phyloP scores from a whole-genome alignment of 176 grass and related monocot species.

The Oryza brachyantha region DNA sequence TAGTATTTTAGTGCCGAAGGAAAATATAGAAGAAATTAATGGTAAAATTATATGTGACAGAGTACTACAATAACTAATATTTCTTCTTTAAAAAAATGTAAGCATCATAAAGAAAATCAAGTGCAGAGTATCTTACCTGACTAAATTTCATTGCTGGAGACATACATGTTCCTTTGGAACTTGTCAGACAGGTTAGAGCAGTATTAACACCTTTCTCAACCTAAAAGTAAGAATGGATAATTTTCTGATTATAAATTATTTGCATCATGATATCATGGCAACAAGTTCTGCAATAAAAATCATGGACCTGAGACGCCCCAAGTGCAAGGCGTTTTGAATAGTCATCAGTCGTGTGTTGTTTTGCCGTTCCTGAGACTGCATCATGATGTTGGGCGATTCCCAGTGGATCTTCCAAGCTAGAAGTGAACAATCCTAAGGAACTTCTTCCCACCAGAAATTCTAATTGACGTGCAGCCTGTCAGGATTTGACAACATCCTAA shows the following conservation, averaged over 20 bases:
- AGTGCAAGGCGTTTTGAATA: conserved; percentile 76
- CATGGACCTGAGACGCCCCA: conserved; percentile 58
- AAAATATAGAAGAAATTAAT: not conserved
- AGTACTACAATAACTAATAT: not conserved
- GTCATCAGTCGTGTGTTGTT: conserved; percentile 86
- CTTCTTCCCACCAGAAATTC: conserved; percentile 55
- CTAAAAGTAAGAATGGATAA: conserved; percentile 36
- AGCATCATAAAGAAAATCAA: conserved; percentile 23
- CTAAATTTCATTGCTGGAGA: conserved; percentile 51
- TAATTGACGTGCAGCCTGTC: conserved; percentile 79
- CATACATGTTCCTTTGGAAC: conserved; percentile 41
- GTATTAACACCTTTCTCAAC: conserved; percentile 59
- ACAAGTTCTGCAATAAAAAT: not conserved
- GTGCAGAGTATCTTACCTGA: conserved; percentile 41
- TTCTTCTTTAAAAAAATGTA: not conserved
- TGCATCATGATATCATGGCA: not conserved
- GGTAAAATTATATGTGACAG: not conserved
- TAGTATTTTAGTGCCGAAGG: too few relatives aligned
- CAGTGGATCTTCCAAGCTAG: conserved; percentile 78
- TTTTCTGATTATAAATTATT: conserved; percentile 4
- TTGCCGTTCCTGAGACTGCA: conserved; percentile 77
- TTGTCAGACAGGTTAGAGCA: conserved; percentile 61
- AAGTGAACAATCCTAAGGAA: conserved; percentile 54
- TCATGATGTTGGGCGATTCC: conserved; percentile 92
- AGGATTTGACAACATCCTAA: too few relatives aligned